Evolutionary conservation across 2,329 filamentous ascomycete species (phyloP), one percentile per base, ranked within the genome.

Genomic region (Tolypocladium endophyticum): DNA sequence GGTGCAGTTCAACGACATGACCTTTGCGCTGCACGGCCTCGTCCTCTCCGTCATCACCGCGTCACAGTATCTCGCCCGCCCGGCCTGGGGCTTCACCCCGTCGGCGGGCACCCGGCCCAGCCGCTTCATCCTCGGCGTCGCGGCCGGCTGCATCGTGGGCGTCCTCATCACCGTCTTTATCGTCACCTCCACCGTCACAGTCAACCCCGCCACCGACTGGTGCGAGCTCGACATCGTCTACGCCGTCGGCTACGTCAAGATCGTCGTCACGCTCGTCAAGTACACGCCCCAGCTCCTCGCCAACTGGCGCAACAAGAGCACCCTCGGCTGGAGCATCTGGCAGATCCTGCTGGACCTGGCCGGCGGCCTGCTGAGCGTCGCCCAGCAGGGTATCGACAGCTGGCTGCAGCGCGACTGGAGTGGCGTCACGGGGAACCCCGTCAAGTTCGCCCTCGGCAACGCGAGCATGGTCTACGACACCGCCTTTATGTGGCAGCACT

Each of bases 401-500:
- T 90, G 87, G 61, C 76, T 95, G 43, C 87, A 94, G 72, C 82
- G 81, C 59, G 91, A 96, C 76, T 97, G 93, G 92, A 89, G 87
- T 55, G 94, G 93, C 28, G 80, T 97, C 60, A 92, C 87, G 0
- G 93, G 92, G 1, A 97, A 97, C 72, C 90, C 92, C 0, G 87
- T 94, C 66, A 99, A 97, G 76, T 85, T 97, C 61, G 85, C 87
- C 3, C 80, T 97, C 50, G 89, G 90, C 18, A 93, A 96, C 69
- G 84, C 96, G 54, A 91, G 87, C 60, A 87, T 97, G 67, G 72
- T 90, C 2, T 97, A 96, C 71, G 93, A 97, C 70, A 64, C 88
- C 38, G 79, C 96, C 56, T 97, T 97, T 70, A 87, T 97, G 57
- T 69, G 82, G 5, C 94, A 99, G 76, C 94, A 97, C 74, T 97